These are phyloP conservation scores for Amaranthus cruentus DNA, from an alignment of 148 eudicot species.

Conservation along the genomic window DNA sequence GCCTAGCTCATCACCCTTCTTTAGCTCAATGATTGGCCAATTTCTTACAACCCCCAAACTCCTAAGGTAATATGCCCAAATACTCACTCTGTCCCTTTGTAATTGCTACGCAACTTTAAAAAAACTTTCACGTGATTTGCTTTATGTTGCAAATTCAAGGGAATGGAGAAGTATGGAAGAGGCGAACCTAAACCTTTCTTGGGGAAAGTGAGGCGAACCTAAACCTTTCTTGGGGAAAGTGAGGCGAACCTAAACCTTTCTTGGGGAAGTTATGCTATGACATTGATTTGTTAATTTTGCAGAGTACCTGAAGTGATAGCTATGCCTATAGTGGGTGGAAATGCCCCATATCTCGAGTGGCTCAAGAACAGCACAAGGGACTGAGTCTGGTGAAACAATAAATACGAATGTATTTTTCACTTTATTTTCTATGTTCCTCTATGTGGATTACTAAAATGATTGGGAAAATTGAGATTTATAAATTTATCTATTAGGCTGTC, in stretches of 20 bases:
- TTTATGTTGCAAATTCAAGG: no score
- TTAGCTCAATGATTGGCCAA: neutral
- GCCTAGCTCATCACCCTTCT: neutral
- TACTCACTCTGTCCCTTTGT: neutral
- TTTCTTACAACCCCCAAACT: no score
- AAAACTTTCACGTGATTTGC: neutral
- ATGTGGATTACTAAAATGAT: no score
- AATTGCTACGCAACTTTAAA: neutral
- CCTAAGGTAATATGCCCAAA: neutral
- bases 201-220: neutral
- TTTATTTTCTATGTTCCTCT: no score
- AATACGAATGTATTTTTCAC: neutral
- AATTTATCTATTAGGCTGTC: no score
- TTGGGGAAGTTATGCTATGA: neutral
- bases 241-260: neutral
- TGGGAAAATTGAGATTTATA: no score
- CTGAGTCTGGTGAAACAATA: constrained; percentile 25
- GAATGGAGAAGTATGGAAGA: no score
- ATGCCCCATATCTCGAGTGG: constrained; percentile 80
- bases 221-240: neutral
- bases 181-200: neutral
- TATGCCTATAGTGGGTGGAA: constrained; percentile 81
- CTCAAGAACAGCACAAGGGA: constrained; percentile 80
- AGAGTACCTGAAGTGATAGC: constrained; percentile 96
- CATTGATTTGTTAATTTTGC: neutral